Conservation (phyloP, 208 protist species). For the Naegleria fowleri region DNA sequence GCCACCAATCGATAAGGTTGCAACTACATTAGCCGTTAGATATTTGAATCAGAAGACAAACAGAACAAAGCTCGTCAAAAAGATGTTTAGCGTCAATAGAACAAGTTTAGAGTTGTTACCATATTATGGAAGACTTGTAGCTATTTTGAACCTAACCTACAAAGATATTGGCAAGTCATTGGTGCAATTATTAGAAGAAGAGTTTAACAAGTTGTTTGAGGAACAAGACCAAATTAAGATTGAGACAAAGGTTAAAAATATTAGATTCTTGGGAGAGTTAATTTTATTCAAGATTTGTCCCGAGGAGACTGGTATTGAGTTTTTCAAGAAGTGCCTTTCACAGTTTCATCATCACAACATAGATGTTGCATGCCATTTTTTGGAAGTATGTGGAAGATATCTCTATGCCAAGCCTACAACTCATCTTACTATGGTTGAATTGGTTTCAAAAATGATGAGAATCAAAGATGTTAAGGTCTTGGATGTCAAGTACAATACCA, state of each 20-base stretch:
- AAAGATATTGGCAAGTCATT: slow-evolving; percentile 44
- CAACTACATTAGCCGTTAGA: background rate
- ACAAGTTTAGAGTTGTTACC: slow-evolving; percentile 46
- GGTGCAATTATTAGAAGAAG: slow-evolving; percentile 46
- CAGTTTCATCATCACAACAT: slow-evolving; percentile 62
- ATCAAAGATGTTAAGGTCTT: slow-evolving; percentile 49
- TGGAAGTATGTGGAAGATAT: slow-evolving; percentile 57
- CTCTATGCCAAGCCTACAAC: slow-evolving; percentile 48
- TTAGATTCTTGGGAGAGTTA: slow-evolving; percentile 53
- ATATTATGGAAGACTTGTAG: slow-evolving; percentile 47
- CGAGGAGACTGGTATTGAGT: slow-evolving; percentile 39
- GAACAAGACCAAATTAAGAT: slow-evolving; percentile 52
- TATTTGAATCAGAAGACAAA: slow-evolving; percentile 28
- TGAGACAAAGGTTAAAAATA: slow-evolving; percentile 50
- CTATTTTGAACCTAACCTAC: slow-evolving; percentile 35
- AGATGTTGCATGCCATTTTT: slow-evolving; percentile 55
- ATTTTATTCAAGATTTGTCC: slow-evolving; percentile 50
- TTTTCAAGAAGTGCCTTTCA: slow-evolving; percentile 50
- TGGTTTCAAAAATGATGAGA: slow-evolving; percentile 51
- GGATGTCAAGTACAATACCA: slow-evolving; percentile 36
- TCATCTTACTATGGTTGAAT: slow-evolving; percentile 45
- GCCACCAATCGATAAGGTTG: background rate
- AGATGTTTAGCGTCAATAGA: slow-evolving; percentile 44
- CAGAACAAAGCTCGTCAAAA: slow-evolving; percentile 48
- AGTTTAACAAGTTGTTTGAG: slow-evolving; percentile 47